Conservation (phyloP, 1,139 yeast species). For the Meyerozyma elateridarum region DNA sequence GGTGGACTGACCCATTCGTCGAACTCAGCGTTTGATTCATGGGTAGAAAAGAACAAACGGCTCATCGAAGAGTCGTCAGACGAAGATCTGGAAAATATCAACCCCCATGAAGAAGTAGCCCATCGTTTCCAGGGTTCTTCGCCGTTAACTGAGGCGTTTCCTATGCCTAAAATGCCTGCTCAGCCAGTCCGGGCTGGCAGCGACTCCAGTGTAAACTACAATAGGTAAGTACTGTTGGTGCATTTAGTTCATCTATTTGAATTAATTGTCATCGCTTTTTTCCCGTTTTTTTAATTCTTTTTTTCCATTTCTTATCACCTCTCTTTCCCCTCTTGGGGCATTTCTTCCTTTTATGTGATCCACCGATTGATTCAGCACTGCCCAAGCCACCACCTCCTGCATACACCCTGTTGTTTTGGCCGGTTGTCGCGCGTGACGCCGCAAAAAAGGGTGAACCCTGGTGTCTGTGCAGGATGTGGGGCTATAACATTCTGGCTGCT, state of each 20-base stretch:
- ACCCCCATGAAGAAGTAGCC: slow-evolving; percentile 16
- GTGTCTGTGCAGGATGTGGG: background rate
- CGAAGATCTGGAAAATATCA: too few species aligned
- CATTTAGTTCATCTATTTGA: too few species aligned
- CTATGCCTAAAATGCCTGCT: slow-evolving; percentile 19
- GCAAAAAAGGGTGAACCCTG: background rate
- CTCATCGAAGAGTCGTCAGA: slow-evolving; percentile 41
- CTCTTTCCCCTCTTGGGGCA: background rate
- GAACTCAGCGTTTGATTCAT: slow-evolving; percentile 36
- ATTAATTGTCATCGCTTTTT: background rate
- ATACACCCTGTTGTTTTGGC: background rate
- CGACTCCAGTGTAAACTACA: slow-evolving; percentile 38
- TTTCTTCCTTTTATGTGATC: too few species aligned
- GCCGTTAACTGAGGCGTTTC: slow-evolving; percentile 7
- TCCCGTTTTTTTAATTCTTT: background rate
- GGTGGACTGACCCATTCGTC: slow-evolving; percentile 19
- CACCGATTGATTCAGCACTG: too few species aligned
- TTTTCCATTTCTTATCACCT: background rate
- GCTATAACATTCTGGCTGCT: too few species aligned
- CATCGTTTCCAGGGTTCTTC: too few species aligned
- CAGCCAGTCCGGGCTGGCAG: slow-evolving; percentile 31
- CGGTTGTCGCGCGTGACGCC: background rate
- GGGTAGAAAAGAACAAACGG: slow-evolving; percentile 48
- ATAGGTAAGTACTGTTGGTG: slow-evolving; percentile 33
- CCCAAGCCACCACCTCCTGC: too few species aligned